Base-by-base conservation (phyloP, 805 yeast species). In the Pachysolen tannophilus region DNA sequence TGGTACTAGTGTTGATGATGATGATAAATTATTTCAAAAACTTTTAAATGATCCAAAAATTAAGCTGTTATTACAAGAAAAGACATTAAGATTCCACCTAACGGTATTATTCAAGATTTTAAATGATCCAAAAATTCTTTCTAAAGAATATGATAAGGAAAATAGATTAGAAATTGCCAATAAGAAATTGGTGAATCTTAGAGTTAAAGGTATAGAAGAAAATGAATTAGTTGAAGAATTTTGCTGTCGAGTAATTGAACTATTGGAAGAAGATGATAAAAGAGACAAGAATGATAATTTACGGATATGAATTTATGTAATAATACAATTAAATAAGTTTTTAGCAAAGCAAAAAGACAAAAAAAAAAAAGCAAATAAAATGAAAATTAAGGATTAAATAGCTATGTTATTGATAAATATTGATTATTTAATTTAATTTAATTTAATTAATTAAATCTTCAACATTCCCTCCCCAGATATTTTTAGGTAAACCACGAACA, bases 201-300 rank as follows among this genome's bases (percentile, higher is more conserved):
- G 94, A 23, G 50, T 48, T 3, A 79, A 81, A 5, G 94, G 94
- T 0, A 36, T 62, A 0, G 85, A 83, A 44, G 72, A 71, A 33
- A 84, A 84, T 48, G 74, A 63, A 41, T 55, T 78, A 17, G 75
- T 84, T 4, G 88, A 82, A 50, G 90, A 82, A 44, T 82, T 83
- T 53, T 72, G 78, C 11, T 51, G 50, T 30, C 44, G 68, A 25
- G 57, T 72, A 5, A 41, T 69, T 20, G 47, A 46, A 17, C 44
- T 56, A 26, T 30, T 41, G 34, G 46, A 44, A 16, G 38, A 29
- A 11, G 8, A 14, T 7, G 13, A 23, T 23, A 14, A 23, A 14
- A 11, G 8, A 8, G n/a, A n/a, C n/a, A n/a, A n/a, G n/a, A n/a
- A n/a, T n/a, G n/a, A n/a, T n/a, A n/a, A n/a, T n/a, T n/a, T n/a